Conservation (phyloP, 257 asterid species). For the Petrea volubilis region DNA sequence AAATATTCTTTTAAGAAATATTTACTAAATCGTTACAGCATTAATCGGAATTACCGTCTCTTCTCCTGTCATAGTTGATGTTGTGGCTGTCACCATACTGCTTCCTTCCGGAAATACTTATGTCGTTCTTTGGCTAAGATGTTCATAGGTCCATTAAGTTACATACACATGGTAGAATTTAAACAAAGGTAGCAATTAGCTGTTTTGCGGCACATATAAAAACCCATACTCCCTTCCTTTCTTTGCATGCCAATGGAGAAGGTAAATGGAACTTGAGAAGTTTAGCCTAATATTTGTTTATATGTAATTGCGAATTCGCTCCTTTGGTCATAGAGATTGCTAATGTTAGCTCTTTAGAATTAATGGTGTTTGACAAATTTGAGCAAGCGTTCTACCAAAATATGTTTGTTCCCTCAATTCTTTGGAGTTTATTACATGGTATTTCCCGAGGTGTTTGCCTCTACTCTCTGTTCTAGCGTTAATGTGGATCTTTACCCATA, state of each 20-base stretch:
- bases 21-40: not conserved
- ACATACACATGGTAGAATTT: not conserved
- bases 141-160: not conserved
- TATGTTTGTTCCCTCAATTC: too few relatives aligned
- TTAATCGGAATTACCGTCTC: not conserved
- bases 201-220: not conserved
- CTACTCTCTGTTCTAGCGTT: too few relatives aligned
- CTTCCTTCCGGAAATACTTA: not conserved
- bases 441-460: too few relatives aligned
- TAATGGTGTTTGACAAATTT: too few relatives aligned
- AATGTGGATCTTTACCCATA: too few relatives aligned
- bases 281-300: not conserved
- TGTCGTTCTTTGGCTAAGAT: not conserved
- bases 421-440: too few relatives aligned
- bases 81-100: not conserved
- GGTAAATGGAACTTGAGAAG: not conserved
- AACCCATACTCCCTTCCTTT: not conserved
- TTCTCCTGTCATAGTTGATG: not conserved
- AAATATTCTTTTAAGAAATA: not conserved
- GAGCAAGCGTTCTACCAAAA: too few relatives aligned
- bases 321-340: too few relatives aligned
- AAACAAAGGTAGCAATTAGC: not conserved
- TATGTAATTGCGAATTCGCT: too few relatives aligned
- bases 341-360: too few relatives aligned
- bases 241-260: not conserved